Conservation (phyloP, 2,329 filamentous ascomycete genomes). For the Cladophialophora bantiana region DNA sequence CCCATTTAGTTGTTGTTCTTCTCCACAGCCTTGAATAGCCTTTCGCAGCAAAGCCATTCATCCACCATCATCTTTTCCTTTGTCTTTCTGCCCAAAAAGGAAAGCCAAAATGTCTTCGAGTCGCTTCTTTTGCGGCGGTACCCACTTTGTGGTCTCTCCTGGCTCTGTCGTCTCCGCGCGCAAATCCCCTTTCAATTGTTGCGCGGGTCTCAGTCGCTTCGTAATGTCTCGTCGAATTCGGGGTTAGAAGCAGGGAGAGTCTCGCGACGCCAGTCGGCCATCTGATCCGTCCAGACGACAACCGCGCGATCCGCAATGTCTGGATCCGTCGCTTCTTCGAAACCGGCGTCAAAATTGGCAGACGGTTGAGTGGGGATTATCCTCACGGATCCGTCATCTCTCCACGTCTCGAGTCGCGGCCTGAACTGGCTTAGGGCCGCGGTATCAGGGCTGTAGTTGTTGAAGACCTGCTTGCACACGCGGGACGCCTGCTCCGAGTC, state of each 20-base stretch:
- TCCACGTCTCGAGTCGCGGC: conserved; percentile 34
- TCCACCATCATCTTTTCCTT: too few relatives aligned
- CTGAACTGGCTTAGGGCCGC: neutral
- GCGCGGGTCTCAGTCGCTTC: neutral
- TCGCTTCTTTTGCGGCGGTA: too few relatives aligned
- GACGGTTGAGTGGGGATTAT: neutral
- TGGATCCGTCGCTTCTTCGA: neutral
- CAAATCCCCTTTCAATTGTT: neutral
- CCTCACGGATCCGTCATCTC: conserved; percentile 33
- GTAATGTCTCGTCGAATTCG: neutral
- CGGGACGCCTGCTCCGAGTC: conserved; percentile 71
- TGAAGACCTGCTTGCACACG: conserved; percentile 56
- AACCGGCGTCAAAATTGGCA: neutral
- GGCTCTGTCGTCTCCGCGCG: too few relatives aligned
- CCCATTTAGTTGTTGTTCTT: too few relatives aligned
- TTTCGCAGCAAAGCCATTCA: too few relatives aligned
- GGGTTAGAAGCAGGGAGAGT: neutral
- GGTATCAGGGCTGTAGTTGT: conserved; percentile 10
- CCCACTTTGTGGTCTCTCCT: too few relatives aligned
- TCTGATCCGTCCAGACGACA: conserved; percentile 19
- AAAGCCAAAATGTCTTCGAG: too few relatives aligned
- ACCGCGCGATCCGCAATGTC: conserved; percentile 28
- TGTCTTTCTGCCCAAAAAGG: too few relatives aligned
- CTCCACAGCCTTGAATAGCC: too few relatives aligned
- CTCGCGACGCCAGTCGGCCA: conserved; percentile 25